Conservation (phyloP, 1,139 yeast genomes). For the Zhuliangozyma blackwelliae region DNA sequence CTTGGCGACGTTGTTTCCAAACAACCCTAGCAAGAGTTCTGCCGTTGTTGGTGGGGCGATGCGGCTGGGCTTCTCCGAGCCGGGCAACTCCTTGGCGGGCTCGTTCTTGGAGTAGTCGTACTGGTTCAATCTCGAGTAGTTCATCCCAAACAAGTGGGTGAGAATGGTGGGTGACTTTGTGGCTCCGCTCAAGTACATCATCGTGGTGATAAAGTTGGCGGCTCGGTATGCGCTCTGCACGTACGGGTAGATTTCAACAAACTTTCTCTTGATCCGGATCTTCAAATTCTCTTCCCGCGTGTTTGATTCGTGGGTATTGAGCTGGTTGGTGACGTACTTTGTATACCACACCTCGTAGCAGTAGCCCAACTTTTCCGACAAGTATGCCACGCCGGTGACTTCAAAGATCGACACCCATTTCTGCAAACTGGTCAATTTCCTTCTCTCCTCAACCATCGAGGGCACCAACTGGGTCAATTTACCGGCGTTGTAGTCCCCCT, state of each 20-base stretch:
- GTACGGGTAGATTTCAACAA: conserved; percentile 61
- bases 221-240: conserved; percentile 46
- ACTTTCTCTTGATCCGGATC: conserved; percentile 35
- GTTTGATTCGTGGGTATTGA: conserved; percentile 28
- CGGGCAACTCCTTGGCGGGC: conserved; percentile 8
- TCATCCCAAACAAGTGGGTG: conserved; percentile 59
- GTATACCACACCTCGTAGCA: conserved; percentile 64
- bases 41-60: conserved; percentile 51
- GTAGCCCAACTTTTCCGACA: conserved; percentile 64
- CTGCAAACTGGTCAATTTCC: conserved; percentile 55
- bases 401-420: conserved; percentile 56
- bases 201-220: conserved; percentile 54
- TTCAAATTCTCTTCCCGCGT: conserved; percentile 25
- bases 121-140: conserved; percentile 64
- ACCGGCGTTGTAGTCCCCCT: conserved; percentile 23
- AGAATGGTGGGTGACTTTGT: conserved; percentile 62
- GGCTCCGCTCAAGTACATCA: conserved; percentile 66
- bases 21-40: conserved; percentile 35
- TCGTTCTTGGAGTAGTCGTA: conserved; percentile 58
- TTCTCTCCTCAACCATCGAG: conserved; percentile 48
- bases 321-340: conserved; percentile 47
- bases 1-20: conserved; percentile 26
- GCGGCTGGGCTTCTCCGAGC: conserved; percentile 18
- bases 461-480: conserved; percentile 43
- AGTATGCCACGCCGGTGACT: conserved; percentile 63